A percentile compares a stretch with the other conserved stretches of the same genome.
phyloP scores from a whole-genome alignment of 2,329 filamentous ascomycete species.

The Aspergillus quadricinctus region DNA sequence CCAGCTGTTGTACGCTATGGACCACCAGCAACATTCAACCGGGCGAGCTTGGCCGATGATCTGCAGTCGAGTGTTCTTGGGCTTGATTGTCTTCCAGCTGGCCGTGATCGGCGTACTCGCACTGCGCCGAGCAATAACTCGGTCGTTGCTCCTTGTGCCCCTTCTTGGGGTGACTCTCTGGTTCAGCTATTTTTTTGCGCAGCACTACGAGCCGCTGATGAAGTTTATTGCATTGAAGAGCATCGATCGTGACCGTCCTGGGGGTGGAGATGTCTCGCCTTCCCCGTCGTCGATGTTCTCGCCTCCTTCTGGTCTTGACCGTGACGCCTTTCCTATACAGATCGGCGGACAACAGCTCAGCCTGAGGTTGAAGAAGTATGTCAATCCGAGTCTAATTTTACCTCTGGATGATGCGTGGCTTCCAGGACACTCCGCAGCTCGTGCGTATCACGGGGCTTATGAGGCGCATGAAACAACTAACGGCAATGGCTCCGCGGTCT shows the following conservation, averaged over 20 bases:
- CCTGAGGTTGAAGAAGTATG: slow-evolving; percentile 41
- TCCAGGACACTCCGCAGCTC: slow-evolving; percentile 23
- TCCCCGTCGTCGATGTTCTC: slow-evolving; percentile 37
- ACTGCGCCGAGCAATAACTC: slow-evolving; percentile 65
- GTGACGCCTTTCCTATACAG: slow-evolving; percentile 39
- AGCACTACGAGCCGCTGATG: slow-evolving; percentile 81
- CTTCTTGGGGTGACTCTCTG: slow-evolving; percentile 77
- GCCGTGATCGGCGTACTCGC: slow-evolving; percentile 86
- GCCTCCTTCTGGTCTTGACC: slow-evolving; percentile 40
- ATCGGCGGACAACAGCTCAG: slow-evolving; percentile 39
- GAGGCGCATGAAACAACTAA: slow-evolving; percentile 15
- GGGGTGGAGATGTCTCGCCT: slow-evolving; percentile 32
- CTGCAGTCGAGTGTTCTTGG: slow-evolving; percentile 82
- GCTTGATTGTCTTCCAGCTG: slow-evolving; percentile 81
- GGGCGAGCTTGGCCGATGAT: slow-evolving; percentile 96
- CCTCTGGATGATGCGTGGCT: slow-evolving; percentile 45
- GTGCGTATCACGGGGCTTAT: slow-evolving; percentile 16
- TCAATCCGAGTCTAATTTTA: slow-evolving; percentile 44
- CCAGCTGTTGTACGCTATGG: slow-evolving; percentile 96
- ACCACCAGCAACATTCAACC: slow-evolving; percentile 68
- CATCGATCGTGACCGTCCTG: slow-evolving; percentile 63
- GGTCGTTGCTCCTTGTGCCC: slow-evolving; percentile 69
- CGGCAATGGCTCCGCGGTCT: slow-evolving; percentile 9
- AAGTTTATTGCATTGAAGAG: slow-evolving; percentile 88
- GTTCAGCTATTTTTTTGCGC: slow-evolving; percentile 79